A percentile compares a stretch with the other conserved stretches of the same genome.
Conservation (phyloP, 192 early-diverging fungal species). For the Rhizophagus clarus region DNA sequence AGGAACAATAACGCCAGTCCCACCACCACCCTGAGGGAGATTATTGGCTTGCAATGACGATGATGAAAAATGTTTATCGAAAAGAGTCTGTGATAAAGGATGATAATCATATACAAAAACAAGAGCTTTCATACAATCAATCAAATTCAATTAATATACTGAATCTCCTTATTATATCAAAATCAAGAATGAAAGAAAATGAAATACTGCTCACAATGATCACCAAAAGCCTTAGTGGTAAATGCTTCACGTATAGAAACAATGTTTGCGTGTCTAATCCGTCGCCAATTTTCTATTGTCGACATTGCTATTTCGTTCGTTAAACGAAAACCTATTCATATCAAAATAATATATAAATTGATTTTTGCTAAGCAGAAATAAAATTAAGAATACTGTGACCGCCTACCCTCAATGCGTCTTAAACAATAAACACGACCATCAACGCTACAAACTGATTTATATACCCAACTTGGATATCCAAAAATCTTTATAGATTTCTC, state of each 20-base stretch:
- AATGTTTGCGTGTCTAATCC: conserved; percentile 80
- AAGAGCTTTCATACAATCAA: conserved; percentile 62
- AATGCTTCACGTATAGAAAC: conserved; percentile 92
- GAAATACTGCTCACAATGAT: conserved; percentile 65
- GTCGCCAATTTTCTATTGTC: conserved; percentile 83
- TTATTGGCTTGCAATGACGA: conserved; percentile 19
- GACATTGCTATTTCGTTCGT: conserved; percentile 80
- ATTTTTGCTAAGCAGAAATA: background rate
- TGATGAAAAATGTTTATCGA: conserved; percentile 66
- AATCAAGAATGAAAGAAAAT: background rate
- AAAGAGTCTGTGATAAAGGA: conserved; percentile 76
- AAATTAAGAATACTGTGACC: background rate
- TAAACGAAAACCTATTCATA: conserved; percentile 60
- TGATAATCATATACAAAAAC: conserved; percentile 95
- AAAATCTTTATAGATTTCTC: conserved; percentile 61
- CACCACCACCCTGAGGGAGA: conserved; percentile 43
- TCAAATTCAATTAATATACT: background rate
- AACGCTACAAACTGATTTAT: conserved; percentile 80
- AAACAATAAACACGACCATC: conserved; percentile 89
- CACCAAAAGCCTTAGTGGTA: conserved; percentile 94
- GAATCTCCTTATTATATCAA: background rate
- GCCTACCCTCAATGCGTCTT: conserved; percentile 76
- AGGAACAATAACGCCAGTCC: conserved; percentile 48
- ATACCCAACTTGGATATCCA: conserved; percentile 74
- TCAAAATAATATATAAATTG: background rate